Percentiles rank a stretch among this genome's conserved stretches.
phyloP scores from a whole-genome alignment of 768 basidiomycete species.

The Calocera cornea region DNA sequence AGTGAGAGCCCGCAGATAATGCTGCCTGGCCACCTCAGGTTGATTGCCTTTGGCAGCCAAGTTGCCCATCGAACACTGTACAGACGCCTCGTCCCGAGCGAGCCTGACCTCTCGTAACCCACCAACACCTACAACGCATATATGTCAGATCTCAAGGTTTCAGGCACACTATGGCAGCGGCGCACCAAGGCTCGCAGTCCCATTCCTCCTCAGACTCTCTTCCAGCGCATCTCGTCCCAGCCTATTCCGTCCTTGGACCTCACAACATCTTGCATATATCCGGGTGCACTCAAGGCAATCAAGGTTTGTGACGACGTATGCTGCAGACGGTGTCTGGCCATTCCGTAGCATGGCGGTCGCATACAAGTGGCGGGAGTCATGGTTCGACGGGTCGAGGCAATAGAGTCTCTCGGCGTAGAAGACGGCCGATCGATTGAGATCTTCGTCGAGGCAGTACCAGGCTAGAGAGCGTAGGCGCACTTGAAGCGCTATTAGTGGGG shows the following conservation, averaged over 20 bases:
- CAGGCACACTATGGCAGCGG: background rate
- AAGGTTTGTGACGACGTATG: slow-evolving; percentile 52
- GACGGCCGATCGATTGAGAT: slow-evolving; percentile 62
- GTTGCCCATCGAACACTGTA: slow-evolving; percentile 63
- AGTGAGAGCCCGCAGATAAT: slow-evolving; percentile 57
- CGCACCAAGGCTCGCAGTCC: slow-evolving; percentile 35
- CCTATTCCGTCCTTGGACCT: slow-evolving; percentile 54
- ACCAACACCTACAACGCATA: background rate
- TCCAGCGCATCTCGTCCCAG: slow-evolving; percentile 36
- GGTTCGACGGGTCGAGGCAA: slow-evolving; percentile 52
- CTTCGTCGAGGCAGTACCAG: slow-evolving; percentile 74
- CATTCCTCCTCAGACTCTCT: slow-evolving; percentile 30
- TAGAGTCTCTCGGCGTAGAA: slow-evolving; percentile 84
- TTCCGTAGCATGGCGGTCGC: slow-evolving; percentile 59
- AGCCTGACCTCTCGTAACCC: background rate
- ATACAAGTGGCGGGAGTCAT: slow-evolving; percentile 75
- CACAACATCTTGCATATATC: slow-evolving; percentile 65
- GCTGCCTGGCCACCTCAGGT: slow-evolving; percentile 52
- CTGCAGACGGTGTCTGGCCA: slow-evolving; percentile 60
- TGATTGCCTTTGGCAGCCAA: slow-evolving; percentile 70
- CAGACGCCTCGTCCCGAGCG: slow-evolving; percentile 50
- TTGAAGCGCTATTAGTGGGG: background rate
- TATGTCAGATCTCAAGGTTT: background rate
- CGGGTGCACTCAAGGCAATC: slow-evolving; percentile 65
- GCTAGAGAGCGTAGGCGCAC: slow-evolving; percentile 33